Evolutionary conservation across 2,329 filamentous ascomycete genomes (phyloP).

Genomic region (Huntiella omanensis): DNA sequence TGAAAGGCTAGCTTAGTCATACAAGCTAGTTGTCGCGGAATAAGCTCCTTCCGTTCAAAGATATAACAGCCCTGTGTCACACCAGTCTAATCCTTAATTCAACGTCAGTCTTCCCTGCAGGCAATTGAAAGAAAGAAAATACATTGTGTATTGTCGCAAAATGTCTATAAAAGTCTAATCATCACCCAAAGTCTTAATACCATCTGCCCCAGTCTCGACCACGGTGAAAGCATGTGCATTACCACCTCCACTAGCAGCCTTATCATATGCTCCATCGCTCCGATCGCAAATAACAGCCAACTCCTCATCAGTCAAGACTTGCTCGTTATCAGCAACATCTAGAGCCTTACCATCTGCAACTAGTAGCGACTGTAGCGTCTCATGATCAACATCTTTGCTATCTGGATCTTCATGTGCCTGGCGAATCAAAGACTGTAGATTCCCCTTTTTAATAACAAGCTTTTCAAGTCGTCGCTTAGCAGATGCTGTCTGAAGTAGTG

Average conservation of each 20-base stretch:
- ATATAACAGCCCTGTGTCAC: too few relatives aligned
- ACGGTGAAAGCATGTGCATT: slow-evolving; percentile 53
- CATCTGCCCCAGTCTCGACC: slow-evolving; percentile 52
- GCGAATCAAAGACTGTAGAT: slow-evolving; percentile 47
- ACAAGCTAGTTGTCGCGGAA: too few relatives aligned
- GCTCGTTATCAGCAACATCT: slow-evolving; percentile 36
- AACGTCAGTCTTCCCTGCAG: too few relatives aligned
- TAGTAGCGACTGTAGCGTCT: slow-evolving; percentile 42
- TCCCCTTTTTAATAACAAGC: slow-evolving; percentile 85
- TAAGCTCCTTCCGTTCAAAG: too few relatives aligned
- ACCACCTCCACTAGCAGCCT: slow-evolving; percentile 62
- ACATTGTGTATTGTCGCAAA: too few relatives aligned
- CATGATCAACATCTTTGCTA: slow-evolving; percentile 33
- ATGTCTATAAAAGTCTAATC: too few relatives aligned
- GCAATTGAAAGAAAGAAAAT: too few relatives aligned
- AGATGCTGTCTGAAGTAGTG: slow-evolving; percentile 68
- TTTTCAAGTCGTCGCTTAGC: slow-evolving; percentile 86
- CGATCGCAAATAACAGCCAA: slow-evolving; percentile 63
- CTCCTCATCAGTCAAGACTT: slow-evolving; percentile 54
- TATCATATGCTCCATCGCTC: slow-evolving; percentile 41
- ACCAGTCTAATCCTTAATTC: too few relatives aligned
- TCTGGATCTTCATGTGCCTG: too few relatives aligned
- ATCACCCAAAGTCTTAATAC: slow-evolving; percentile 19
- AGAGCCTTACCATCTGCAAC: slow-evolving; percentile 55
- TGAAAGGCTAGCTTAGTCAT: too few relatives aligned